Evolutionary conservation across 441 rosid genomes (phyloP).

Genomic region (Arabidopsis hybrid): DNA sequence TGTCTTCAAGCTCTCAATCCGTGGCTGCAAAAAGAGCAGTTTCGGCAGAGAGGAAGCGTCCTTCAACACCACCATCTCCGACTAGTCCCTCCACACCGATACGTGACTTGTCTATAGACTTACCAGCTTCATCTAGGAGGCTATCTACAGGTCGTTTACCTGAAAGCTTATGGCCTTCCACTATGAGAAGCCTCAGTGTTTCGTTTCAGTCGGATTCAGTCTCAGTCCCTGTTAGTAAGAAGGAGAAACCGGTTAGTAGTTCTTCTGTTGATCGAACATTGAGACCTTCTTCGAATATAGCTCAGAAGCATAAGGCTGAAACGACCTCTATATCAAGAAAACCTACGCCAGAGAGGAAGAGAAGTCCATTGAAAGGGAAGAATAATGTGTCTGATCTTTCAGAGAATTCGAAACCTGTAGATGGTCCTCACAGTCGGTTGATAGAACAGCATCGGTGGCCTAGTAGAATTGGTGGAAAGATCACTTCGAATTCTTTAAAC

Average conservation of each 20-base stretch:
- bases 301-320: slow-evolving; percentile 68
- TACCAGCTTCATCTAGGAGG: slow-evolving; percentile 65
- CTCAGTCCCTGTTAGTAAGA: slow-evolving; percentile 85
- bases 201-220: slow-evolving; percentile 92
- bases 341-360: slow-evolving; percentile 80
- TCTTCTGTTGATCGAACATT: slow-evolving; percentile 72
- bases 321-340: slow-evolving; percentile 61
- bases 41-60: slow-evolving; percentile 92
- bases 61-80: slow-evolving; percentile 77
- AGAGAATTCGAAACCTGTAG: slow-evolving; percentile 91
- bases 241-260: slow-evolving; percentile 74
- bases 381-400: slow-evolving; percentile 71
- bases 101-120: slow-evolving; percentile 62
- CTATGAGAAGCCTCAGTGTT: slow-evolving; percentile 97
- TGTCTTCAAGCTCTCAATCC: slow-evolving; percentile 54
- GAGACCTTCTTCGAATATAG: slow-evolving; percentile 84
- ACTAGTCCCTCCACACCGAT: slow-evolving; percentile 75
- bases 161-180: slow-evolving; percentile 99
- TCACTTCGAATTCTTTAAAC: slow-evolving; percentile 57
- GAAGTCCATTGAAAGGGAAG: slow-evolving; percentile 86
- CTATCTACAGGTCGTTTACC: slow-evolving; percentile 69
- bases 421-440: slow-evolving; percentile 67
- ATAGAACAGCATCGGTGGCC: slow-evolving; percentile 98
- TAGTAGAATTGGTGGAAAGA: slow-evolving; percentile 72
- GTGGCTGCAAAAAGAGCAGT: slow-evolving; percentile 69